phyloP scores from a whole-genome alignment of 306 rosid genomes.

The Vigna radiata region DNA sequence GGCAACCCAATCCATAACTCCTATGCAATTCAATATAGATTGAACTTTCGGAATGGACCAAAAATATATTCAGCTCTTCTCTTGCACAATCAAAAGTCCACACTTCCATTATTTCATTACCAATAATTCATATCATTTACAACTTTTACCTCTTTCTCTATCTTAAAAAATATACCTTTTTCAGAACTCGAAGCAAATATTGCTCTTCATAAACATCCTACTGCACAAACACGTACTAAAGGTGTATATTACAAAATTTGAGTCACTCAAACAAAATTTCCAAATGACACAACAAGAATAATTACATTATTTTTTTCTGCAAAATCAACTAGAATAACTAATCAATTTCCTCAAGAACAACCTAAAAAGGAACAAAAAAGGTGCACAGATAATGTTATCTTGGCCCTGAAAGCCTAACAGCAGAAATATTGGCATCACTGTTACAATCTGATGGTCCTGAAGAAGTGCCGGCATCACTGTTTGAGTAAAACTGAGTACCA shows the following conservation, averaged over 20 bases:
- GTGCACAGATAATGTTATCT: conserved; percentile 18
- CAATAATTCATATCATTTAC: neutral
- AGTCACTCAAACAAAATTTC: conserved; percentile 17
- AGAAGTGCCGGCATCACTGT: conserved; percentile 32
- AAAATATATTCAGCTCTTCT: neutral
- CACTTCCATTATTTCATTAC: neutral
- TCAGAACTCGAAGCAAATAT: neutral
- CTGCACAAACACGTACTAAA: neutral
- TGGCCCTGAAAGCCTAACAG: conserved; percentile 47
- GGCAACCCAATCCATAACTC: neutral
- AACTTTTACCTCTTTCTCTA: neutral
- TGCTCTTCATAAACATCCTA: neutral
- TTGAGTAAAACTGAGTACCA: conserved; percentile 23
- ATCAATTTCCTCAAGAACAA: neutral
- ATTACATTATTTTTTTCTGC: no score
- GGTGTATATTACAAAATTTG: neutral
- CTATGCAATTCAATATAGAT: neutral
- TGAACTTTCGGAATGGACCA: neutral
- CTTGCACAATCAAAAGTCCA: neutral
- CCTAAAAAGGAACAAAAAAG: neutral
- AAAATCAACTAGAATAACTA: no score
- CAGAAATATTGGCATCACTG: conserved; percentile 15
- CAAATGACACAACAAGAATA: neutral
- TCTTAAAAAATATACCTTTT: neutral
- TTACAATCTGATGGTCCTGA: conserved; percentile 38